Base-by-base conservation (phyloP, 345 rosid genomes). In the Arabis hirsuta region DNA sequence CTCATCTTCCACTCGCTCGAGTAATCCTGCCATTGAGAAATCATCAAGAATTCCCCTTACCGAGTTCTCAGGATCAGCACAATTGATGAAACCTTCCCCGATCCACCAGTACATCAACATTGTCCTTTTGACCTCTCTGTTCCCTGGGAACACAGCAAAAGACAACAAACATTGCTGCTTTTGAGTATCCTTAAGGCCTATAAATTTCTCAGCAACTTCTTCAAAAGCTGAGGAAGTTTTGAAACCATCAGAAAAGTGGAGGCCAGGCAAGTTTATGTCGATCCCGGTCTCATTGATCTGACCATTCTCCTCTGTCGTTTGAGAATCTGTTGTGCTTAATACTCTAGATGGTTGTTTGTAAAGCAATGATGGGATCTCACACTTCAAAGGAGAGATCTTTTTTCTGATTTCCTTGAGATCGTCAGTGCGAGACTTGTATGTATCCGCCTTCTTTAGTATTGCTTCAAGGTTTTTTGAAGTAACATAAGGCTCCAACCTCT, bases 41-140 rank as follows among this genome's bases (percentile, higher is more conserved):
- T 29, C 36, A 47, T 58, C n/a, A 34, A 85, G 80, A 69, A 73
- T 52, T 0, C 4, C 10, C 4, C 20, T 56, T 31, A 77, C 84
- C 0, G 5, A 12, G 6, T 59, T 32, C 29, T 56, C 65, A 6
- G 47, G 53, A 27, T 45, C 20, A 16, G 61, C 44, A 19, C n/a
- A 6, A 1, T 0, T 0, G 27, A 80, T 48, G 53, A 83, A 60
- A 16, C 72, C 79, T 77, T 88, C 87, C 59, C 86, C 91, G 22
- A 82, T 71, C 86, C 87, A 87, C 92, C 85, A 87, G 39, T 77
- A 67, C 60, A 76, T 78, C 73, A 87, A 29, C 67, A 81, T 47
- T 73, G 83, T 82, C 76, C 76, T 83, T 65, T 72, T 71, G 8
- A 85, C 69, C 66, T 72, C 81, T 20, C 64, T 77, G 53, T 79